Evolutionary conservation across 139 green algal species (phyloP), one percentile per base, ranked within the genome.

Genomic region (Dunaliella sp.): DNA sequence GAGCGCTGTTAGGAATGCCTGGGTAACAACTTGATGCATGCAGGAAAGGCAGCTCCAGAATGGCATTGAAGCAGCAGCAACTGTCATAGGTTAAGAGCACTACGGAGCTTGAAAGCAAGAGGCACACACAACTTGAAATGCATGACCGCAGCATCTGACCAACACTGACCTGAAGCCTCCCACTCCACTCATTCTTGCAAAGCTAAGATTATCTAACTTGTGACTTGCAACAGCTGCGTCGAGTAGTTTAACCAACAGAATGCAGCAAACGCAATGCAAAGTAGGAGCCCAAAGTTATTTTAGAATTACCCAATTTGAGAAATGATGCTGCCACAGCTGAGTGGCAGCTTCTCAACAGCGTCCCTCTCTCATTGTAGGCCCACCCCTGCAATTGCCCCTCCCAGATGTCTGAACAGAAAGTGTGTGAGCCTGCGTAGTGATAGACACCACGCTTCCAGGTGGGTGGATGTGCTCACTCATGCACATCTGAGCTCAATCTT

Each of bases 101-200:
- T n/a, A n/a, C n/a, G n/a, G n/a, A n/a, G n/a, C n/a, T n/a, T n/a
- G n/a, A n/a, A n/a, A n/a, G n/a, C n/a, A n/a, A n/a, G n/a, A n/a
- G n/a, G n/a, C n/a, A n/a, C n/a, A n/a, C n/a, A n/a, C n/a, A n/a
- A n/a, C n/a, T n/a, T n/a, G n/a, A n/a, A n/a, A n/a, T n/a, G n/a
- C n/a, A n/a, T n/a, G n/a, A n/a, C n/a, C n/a, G n/a, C n/a, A n/a
- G n/a, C n/a, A n/a, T n/a, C n/a, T n/a, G n/a, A n/a, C n/a, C n/a
- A 38, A 31, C n/a, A 81, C 76, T 81, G 76, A 81, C 76, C 76
- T 81, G 76, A 81, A 81, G 36, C 76, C 76, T 38, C 76, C 76
- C 34, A 81, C 76, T 81, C 76, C 76, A 28, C n/a, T 34, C 76
- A 81, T 81, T 33, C 28, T n/a, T 78, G 73, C 21, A 78, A n/a